Evolutionary conservation across 768 basidiomycete genomes (phyloP), one percentile per base, ranked within the genome.

Genomic region (Cyclocybe aegerita): DNA sequence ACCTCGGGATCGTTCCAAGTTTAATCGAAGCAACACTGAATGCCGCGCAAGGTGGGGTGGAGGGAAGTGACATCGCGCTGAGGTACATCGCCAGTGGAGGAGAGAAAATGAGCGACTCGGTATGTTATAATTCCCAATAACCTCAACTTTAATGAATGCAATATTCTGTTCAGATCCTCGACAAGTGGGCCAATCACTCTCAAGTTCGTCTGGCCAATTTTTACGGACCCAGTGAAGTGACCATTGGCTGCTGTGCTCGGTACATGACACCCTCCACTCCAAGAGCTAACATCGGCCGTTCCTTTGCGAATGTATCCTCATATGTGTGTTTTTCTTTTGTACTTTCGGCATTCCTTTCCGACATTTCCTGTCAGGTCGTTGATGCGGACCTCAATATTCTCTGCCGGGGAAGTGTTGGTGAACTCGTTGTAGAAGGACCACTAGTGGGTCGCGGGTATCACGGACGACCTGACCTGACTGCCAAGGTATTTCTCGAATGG

Each of bases 221-320:
- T 52, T 78, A 80, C 54, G 78, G 79, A 1, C 79, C 79, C 12
- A 80, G 72, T 45, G 78, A 80, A 59, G 78, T 70, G 15, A 78
- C 78, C 7, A 80, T 80, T 53, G 78, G 78, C 8, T 80, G 78
- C 55, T 75, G 73, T 46, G 72, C 73, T 3, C 65, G 78, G 35
- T 66, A 65, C 37, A 73, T 80, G 73, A 65, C 71, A 44, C 53
- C 60, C 33, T 63, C 55, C 15, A 75, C 67, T 12, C 71, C 71
- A 9, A 69, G 70, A 46, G 69, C 71, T 9, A 77, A 79, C 46
- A 71, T 80, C 35, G 78, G 78, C 15, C 64, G 59, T 36, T 64
- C 74, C 7, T 77, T 78, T 36, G 61, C 65, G 2, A 67, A 68
- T 44, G 68, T 69, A 35, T 66, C 69, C 32, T 63, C 62, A 40